These are phyloP conservation scores for Rhizophora mangle DNA, from an alignment of 345 rosid genomes.

Conservation along the genomic window DNA sequence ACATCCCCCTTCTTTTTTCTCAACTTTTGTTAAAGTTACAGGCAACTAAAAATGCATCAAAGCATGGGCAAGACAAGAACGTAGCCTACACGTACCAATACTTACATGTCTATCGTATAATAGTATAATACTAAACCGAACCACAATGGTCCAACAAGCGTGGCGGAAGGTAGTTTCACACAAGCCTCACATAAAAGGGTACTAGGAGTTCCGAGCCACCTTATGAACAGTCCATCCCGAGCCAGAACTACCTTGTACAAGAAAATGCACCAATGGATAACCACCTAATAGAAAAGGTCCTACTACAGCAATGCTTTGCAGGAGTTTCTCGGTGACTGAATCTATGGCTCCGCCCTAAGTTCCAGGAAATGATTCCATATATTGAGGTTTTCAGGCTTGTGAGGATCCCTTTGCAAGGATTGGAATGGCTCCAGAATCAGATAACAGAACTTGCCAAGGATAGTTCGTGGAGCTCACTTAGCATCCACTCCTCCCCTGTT, in stretches of 20 bases:
- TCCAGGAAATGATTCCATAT: conserved; percentile 17
- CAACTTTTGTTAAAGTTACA: conserved; percentile 35
- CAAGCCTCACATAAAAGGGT: conserved; percentile 29
- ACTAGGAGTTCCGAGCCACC: conserved; percentile 26
- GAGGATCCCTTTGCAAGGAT: conserved; percentile 5
- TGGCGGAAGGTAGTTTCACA: conserved; percentile 9
- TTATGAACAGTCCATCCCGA: conserved; percentile 22
- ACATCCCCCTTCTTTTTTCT: conserved; percentile 22
- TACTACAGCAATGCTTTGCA: conserved; percentile 13
- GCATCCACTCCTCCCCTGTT: conserved; percentile 95
- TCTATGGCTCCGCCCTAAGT: conserved; percentile 12
- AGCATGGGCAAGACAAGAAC: conserved; percentile 17
- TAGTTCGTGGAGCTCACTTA: conserved; percentile 78
- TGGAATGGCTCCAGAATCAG: conserved; percentile 27
- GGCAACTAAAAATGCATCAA: conserved; percentile 24
- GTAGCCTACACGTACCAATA: conserved; percentile 23
- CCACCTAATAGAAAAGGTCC: conserved; percentile 24
- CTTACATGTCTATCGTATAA: conserved; percentile 32
- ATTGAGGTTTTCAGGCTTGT: conserved; percentile 8
- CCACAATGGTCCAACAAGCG: conserved; percentile 25
- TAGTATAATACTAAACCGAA: conserved; percentile 18
- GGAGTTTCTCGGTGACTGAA: conserved; percentile 21
- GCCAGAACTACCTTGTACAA: conserved; percentile 32
- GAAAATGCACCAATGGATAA: conserved; percentile 27
- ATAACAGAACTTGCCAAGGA: conserved; percentile 57